These are phyloP conservation scores for Geotrichum klebahnii DNA, from an alignment of 1,139 yeast genomes.

Conservation along the genomic window DNA sequence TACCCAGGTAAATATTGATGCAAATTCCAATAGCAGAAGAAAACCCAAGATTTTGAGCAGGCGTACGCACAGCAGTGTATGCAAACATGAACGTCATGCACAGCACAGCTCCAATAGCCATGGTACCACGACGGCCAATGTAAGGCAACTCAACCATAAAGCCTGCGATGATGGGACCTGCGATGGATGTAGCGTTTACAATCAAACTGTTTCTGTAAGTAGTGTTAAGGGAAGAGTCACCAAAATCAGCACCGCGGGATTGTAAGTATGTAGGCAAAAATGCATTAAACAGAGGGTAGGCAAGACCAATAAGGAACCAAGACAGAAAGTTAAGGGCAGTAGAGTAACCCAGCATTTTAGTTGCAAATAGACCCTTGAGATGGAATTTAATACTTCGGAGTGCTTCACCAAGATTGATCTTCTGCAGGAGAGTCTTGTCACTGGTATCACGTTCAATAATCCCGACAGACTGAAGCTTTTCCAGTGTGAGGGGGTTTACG, in stretches of 20 bases:
- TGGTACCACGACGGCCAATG: constrained; percentile 54
- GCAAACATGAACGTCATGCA: constrained; percentile 56
- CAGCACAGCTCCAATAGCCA: constrained; percentile 51
- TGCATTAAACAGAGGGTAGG: constrained; percentile 51
- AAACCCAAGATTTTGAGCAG: constrained; percentile 52
- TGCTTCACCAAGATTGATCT: constrained; percentile 8
- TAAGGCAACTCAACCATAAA: constrained; percentile 42
- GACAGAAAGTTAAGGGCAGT: constrained; percentile 44
- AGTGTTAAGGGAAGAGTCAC: constrained; percentile 42
- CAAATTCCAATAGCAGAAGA: constrained; percentile 50
- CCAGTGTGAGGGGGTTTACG: constrained; percentile 35
- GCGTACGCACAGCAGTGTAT: constrained; percentile 51
- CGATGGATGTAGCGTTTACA: constrained; percentile 49
- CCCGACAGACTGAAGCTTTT: constrained; percentile 47
- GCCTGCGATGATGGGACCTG: constrained; percentile 58
- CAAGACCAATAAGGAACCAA: constrained; percentile 51
- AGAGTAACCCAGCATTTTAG: constrained; percentile 42
- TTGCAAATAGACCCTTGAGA: constrained; percentile 40
- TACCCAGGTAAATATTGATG: constrained; percentile 52
- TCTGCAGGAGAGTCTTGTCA: constrained; percentile 16
- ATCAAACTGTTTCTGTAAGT: constrained; percentile 53
- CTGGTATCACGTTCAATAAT: constrained; percentile 17
- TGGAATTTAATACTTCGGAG: constrained; percentile 18
- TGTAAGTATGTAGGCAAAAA: constrained; percentile 50
- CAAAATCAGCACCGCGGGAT: constrained; percentile 45